Evolutionary conservation across 2,329 filamentous ascomycete species (phyloP).

Genomic region (Diaporthe caulivora): DNA sequence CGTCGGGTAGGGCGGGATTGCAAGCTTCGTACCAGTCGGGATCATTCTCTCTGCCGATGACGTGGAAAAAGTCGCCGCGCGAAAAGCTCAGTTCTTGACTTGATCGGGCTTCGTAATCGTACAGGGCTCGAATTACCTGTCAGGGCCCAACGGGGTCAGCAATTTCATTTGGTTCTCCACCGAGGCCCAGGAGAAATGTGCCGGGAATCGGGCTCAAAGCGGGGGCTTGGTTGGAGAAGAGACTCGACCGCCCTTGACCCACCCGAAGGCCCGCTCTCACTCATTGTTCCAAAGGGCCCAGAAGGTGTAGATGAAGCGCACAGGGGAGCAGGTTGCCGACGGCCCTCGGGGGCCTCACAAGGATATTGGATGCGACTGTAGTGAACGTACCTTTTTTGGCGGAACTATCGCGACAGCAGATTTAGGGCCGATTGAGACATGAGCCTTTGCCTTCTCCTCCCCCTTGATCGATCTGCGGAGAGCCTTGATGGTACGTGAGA

Average conservation of each 20-base stretch:
- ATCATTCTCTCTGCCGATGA: constrained; percentile 95
- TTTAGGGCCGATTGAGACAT: constrained; percentile 85
- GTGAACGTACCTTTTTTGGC: constrained; percentile 83
- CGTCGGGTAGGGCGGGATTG: constrained; percentile 89
- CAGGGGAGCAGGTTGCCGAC: constrained; percentile 11
- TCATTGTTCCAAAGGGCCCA: constrained; percentile 9
- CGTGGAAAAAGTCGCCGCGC: constrained; percentile 97
- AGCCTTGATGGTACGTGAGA: constrained; percentile 69
- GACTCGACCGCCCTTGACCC: constrained; percentile 30
- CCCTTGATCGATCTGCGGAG: constrained; percentile 91
- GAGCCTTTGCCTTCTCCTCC: constrained; percentile 78
- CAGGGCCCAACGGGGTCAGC: constrained; percentile 42
- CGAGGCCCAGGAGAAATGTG: constrained; percentile 14
- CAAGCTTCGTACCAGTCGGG: constrained; percentile 98
- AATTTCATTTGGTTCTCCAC: constrained; percentile 16
- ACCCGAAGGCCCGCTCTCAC: constrained; percentile 12
- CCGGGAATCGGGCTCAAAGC: constrained; percentile 30
- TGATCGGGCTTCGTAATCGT: constrained; percentile 86
- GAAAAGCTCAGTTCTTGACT: constrained; percentile 89
- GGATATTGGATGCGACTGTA: not conserved
- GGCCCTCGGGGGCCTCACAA: not conserved
- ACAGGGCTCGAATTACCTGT: constrained; percentile 96
- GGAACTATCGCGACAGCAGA: constrained; percentile 89
- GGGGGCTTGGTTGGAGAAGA: constrained; percentile 34
- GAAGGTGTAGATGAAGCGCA: constrained; percentile 25